Percentiles rank a stretch among this genome's conserved stretches.
Evolutionary conservation across 2,329 filamentous ascomycete species (phyloP).

Genomic region (Scolecobasidium constrictum): DNA sequence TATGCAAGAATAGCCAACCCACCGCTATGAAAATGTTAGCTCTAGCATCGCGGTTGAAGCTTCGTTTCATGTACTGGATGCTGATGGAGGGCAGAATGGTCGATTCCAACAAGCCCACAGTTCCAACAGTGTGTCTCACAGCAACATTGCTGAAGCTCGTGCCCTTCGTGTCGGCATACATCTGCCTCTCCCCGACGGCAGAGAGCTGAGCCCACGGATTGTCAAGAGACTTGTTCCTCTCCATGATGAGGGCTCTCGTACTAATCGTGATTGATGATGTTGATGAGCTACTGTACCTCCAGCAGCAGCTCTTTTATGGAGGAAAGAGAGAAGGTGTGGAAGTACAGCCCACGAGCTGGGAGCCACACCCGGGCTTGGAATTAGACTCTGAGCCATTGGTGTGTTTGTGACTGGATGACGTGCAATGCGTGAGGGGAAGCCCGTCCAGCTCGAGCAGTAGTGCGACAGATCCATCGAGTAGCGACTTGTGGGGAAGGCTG

Average conservation of each 20-base stretch:
- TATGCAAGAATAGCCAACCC: constrained; percentile 43
- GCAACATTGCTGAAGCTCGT: neutral
- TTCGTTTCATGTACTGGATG: constrained; percentile 33
- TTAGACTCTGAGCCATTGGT: neutral
- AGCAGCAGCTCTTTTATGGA: neutral
- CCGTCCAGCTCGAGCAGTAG: too few relatives aligned
- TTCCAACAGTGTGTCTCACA: constrained; percentile 2
- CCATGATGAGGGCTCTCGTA: neutral
- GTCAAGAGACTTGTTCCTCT: neutral
- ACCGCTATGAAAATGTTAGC: neutral
- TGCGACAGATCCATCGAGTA: too few relatives aligned
- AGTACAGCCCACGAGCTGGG: too few relatives aligned
- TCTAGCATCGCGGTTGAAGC: too few relatives aligned
- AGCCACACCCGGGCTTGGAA: neutral
- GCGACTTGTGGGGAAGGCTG: too few relatives aligned
- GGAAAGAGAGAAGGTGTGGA: too few relatives aligned
- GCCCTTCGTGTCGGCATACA: neutral
- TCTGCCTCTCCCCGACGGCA: neutral
- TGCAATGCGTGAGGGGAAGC: neutral
- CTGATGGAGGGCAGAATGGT: constrained; percentile 44
- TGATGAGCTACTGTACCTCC: too few relatives aligned
- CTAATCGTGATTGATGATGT: too few relatives aligned
- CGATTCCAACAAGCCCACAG: constrained; percentile 41
- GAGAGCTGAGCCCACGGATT: neutral
- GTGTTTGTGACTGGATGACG: neutral